Conservation (phyloP, 1,284 basidiomycete genomes). For the Cryptococcus deneoformans region DNA sequence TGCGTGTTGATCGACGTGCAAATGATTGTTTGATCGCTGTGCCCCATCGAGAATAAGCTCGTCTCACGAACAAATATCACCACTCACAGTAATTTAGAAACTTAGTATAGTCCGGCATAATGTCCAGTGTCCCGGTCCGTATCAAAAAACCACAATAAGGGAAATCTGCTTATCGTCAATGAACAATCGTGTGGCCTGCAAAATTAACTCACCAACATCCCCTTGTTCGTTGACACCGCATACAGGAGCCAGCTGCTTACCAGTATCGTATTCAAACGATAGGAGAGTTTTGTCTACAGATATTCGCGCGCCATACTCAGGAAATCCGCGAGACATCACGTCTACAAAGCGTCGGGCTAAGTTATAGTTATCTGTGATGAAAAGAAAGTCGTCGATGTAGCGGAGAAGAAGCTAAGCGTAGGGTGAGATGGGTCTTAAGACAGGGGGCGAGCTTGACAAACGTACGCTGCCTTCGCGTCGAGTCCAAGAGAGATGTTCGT, state of each 20-base stretch:
- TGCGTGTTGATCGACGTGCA: conserved; percentile 34
- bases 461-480: conserved; percentile 63
- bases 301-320: conserved; percentile 90
- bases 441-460: not conserved
- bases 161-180: conserved; percentile 58
- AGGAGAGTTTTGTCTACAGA: conserved; percentile 82
- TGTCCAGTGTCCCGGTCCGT: conserved; percentile 67
- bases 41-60: not conserved
- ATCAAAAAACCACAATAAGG: conserved; percentile 88
- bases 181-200: too few species aligned
- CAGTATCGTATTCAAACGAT: conserved; percentile 33
- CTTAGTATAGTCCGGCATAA: conserved; percentile 70
- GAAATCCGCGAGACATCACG: conserved; percentile 80
- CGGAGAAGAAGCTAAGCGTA: conserved; percentile 67
- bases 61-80: not conserved
- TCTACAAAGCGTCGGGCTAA: conserved; percentile 70
- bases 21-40: conserved; percentile 46
- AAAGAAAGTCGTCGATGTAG: conserved; percentile 91
- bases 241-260: conserved; percentile 21
- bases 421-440: not conserved
- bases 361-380: conserved; percentile 67
- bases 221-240: conserved; percentile 14
- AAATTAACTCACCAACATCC: conserved; percentile 6
- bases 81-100: conserved; percentile 60
- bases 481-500: conserved; percentile 59